These are phyloP conservation scores for Infundibulicybe gibba DNA, from an alignment of 768 basidiomycete genomes.

Conservation along the genomic window DNA sequence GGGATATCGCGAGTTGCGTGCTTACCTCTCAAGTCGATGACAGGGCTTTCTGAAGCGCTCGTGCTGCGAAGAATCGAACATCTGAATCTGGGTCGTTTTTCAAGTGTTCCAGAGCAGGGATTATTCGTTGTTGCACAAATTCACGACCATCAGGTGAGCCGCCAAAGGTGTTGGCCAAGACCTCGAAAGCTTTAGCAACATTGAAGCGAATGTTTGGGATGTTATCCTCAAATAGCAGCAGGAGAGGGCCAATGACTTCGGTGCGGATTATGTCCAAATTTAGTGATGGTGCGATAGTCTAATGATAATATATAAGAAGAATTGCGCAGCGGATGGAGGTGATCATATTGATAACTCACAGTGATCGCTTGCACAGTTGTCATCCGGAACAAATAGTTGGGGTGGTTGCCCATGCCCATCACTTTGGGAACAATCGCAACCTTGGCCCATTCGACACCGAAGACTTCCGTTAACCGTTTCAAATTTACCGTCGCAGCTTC, in stretches of 20 bases:
- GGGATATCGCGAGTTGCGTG: slow-evolving; percentile 22
- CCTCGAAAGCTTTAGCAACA: slow-evolving; percentile 92
- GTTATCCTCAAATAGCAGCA: slow-evolving; percentile 80
- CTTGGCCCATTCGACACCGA: slow-evolving; percentile 97
- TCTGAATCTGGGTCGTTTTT: slow-evolving; percentile 91
- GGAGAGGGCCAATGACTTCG: slow-evolving; percentile 80
- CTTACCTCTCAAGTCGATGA: not conserved
- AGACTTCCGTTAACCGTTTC: slow-evolving; percentile 96
- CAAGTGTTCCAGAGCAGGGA: slow-evolving; percentile 83
- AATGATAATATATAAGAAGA: slow-evolving; percentile 5
- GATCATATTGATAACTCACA: slow-evolving; percentile 54
- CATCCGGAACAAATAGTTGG: slow-evolving; percentile 97
- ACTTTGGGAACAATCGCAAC: slow-evolving; percentile 94
- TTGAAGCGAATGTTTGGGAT: slow-evolving; percentile 99
- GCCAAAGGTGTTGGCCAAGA: slow-evolving; percentile 72
- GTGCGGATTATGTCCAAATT: slow-evolving; percentile 78
- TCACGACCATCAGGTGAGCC: slow-evolving; percentile 64
- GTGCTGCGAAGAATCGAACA: slow-evolving; percentile 89
- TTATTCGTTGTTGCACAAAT: slow-evolving; percentile 68
- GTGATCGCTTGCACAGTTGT: slow-evolving; percentile 98
- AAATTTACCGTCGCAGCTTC: slow-evolving; percentile 98
- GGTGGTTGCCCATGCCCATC: slow-evolving; percentile 94
- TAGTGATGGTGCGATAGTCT: slow-evolving; percentile 96
- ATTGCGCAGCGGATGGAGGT: slow-evolving; percentile 5
- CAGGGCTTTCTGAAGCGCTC: slow-evolving; percentile 64